Percentiles rank a stretch among this genome's conserved stretches.
Conservation (phyloP, 805 yeast species). For the Yarrowia keelungensis region DNA sequence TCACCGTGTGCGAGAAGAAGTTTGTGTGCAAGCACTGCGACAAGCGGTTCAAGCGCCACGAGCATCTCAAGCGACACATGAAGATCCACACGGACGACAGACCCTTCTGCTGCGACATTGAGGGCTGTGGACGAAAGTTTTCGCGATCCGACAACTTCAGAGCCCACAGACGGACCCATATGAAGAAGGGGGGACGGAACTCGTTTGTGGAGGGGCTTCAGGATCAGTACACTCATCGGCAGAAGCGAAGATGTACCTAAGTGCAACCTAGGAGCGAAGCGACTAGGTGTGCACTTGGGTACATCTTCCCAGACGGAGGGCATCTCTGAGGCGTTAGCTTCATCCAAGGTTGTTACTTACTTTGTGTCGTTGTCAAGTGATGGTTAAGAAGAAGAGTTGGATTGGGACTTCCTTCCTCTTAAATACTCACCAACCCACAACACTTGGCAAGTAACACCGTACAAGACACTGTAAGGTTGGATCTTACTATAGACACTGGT, state of each 20-base stretch:
- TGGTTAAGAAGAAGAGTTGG: no score
- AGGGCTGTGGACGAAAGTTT: slow-evolving; percentile 67
- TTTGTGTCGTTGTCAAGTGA: no score
- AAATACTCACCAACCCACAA: no score
- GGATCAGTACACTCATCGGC: slow-evolving; percentile 32
- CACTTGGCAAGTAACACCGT: no score
- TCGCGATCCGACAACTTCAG: slow-evolving; percentile 79
- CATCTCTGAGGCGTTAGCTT: no score
- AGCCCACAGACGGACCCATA: slow-evolving; percentile 78
- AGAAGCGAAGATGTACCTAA: slow-evolving; percentile 14
- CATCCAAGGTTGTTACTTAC: no score
- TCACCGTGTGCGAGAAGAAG: slow-evolving; percentile 43
- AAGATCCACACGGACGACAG: slow-evolving; percentile 81
- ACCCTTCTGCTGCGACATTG: slow-evolving; percentile 68
- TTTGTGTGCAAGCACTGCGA: slow-evolving; percentile 50
- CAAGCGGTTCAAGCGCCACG: slow-evolving; percentile 53
- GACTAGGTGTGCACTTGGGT: no score
- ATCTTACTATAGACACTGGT: neutral
- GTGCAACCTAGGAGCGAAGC: neutral
- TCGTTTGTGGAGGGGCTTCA: slow-evolving; percentile 51
- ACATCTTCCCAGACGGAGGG: no score
- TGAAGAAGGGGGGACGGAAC: slow-evolving; percentile 54
- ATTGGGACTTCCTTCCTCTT: no score
- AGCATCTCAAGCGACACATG: slow-evolving; percentile 60
- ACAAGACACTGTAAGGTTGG: neutral